phyloP scores from a whole-genome alignment of 768 basidiomycete genomes.

The Tulasnella calospora region DNA sequence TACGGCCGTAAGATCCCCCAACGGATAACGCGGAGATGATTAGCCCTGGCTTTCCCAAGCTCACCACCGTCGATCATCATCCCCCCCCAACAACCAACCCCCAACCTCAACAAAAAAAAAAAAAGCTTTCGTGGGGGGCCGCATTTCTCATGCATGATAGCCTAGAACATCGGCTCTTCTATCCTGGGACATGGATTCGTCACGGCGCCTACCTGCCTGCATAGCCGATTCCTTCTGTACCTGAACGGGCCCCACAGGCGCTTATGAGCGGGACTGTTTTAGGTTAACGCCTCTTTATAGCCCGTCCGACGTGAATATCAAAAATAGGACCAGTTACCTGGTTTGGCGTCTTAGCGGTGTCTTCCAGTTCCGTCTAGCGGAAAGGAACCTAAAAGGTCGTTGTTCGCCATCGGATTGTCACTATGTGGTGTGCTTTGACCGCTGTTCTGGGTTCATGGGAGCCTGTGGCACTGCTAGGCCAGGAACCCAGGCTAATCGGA shows the following conservation, averaged over 20 bases:
- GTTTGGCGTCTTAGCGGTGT: neutral
- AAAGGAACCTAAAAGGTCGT: neutral
- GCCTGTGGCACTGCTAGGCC: neutral
- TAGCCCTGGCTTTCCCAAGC: neutral
- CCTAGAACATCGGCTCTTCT: neutral
- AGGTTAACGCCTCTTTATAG: neutral
- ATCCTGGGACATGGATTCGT: neutral
- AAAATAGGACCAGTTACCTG: neutral
- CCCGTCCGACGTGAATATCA: neutral
- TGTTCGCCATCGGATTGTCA: neutral
- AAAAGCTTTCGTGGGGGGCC: neutral
- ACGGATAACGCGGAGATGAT: neutral
- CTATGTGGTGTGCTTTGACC: neutral
- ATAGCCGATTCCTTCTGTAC: constrained; percentile 2
- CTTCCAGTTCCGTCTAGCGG: neutral
- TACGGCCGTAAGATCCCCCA: neutral
- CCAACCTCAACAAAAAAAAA: neutral
- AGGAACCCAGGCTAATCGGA: neutral
- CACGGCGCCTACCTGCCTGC: neutral
- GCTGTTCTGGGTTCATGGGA: neutral
- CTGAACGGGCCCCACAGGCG: constrained; percentile 3
- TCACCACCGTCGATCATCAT: neutral
- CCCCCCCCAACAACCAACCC: neutral
- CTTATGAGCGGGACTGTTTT: neutral
- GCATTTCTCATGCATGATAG: neutral